Evolutionary conservation across 2,329 filamentous ascomycete species (phyloP), one percentile per base, ranked within the genome.

Genomic region (Stagonosporopsis vannaccii): DNA sequence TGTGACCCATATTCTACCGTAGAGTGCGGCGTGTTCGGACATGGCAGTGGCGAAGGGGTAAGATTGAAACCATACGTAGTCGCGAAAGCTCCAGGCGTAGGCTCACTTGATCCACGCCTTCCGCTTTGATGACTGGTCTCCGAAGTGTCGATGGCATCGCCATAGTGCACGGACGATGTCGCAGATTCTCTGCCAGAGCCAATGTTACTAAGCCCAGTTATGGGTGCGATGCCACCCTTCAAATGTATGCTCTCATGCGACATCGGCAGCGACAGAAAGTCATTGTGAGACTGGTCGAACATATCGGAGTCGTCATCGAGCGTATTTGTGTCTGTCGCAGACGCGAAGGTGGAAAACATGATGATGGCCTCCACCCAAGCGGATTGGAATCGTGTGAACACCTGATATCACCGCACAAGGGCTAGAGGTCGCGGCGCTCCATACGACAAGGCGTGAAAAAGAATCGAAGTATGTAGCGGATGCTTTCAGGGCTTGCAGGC

Each of bases 111-210:
- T 30, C 76, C 72, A 26, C 71, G 68, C 60, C 61, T 68, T 33
- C 66, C 60, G 58, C 63, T 73, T 35, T 69, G 63, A 59, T 61
- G 71, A 58, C 61, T 70, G 36, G 60, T 52, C 51, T 77, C 75
- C 23, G 73, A 77, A 62, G 65, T 65, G 59, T 75, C 73, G 51
- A 71, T 71, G 42, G 61, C 60, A 54, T 77, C 73, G 55, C 71
- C 71, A 50, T 72, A 72, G 58, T 77, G 75, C 63, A 74, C 68
- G 61, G 75, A 77, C 56, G 75, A 77, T 56, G 72, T 62, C 52
- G 67, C 70, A 25, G 75, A 77, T 63, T 77, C 75, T 65, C 70
- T 70, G 50, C 62, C 64, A 70, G 76, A 77, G 54, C 66, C 73
- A 54, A 76, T 58, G 62, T 69, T 69, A 63, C 72, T 69, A 66